Percentiles rank a stretch among this genome's conserved stretches.
phyloP scores from a whole-genome alignment of 202 grass and related monocot species.

The Zizania palustris region DNA sequence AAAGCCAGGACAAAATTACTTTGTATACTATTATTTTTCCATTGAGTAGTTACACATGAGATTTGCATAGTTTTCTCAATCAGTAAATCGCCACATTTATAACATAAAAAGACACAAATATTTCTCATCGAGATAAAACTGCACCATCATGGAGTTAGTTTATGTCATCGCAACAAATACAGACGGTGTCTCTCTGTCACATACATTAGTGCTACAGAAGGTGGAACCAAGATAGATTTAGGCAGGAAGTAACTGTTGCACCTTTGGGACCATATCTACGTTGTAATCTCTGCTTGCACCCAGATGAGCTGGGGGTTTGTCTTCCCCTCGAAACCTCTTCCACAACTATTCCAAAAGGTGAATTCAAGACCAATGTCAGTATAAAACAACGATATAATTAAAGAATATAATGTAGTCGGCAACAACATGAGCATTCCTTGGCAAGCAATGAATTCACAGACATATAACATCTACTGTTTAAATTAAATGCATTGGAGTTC shows the following conservation, averaged over 20 bases:
- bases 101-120: constrained; percentile 1
- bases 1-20: too few relatives aligned
- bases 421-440: not conserved
- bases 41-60: too few relatives aligned
- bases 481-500: constrained; percentile 9
- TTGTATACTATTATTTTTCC: too few relatives aligned
- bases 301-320: constrained; percentile 69
- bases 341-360: constrained; percentile 55
- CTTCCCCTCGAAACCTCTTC: constrained; percentile 84
- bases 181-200: not conserved
- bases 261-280: constrained; percentile 86
- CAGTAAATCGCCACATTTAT: constrained; percentile 1
- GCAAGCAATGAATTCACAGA: constrained; percentile 32
- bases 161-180: not conserved
- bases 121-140: constrained; percentile 27
- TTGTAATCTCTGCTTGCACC: constrained; percentile 84
- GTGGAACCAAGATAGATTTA: constrained; percentile 34
- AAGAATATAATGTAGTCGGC: not conserved
- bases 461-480: not conserved
- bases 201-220: not conserved
- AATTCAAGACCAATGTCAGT: constrained; percentile 26
- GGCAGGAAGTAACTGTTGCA: constrained; percentile 17
- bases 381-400: constrained; percentile 20
- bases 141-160: not conserved
- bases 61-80: too few relatives aligned